These are phyloP conservation scores for Trichoderma harzianum DNA, from an alignment of 2,329 filamentous ascomycete genomes.

Conservation along the genomic window DNA sequence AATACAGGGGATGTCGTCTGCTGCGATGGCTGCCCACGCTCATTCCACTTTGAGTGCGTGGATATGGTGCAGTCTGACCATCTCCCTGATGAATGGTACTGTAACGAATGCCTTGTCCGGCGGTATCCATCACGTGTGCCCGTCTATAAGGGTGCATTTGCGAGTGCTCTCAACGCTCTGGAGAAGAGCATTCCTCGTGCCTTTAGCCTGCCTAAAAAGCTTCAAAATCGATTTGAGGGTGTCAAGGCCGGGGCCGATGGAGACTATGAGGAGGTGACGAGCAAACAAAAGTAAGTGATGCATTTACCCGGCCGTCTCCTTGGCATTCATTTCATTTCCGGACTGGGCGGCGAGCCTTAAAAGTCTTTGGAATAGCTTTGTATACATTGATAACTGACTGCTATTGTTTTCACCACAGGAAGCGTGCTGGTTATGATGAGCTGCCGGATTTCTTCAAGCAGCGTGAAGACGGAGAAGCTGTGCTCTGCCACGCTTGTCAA, in stretches of 20 bases:
- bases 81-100: slow-evolving; percentile 79
- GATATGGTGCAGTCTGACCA: slow-evolving; percentile 71
- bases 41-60: slow-evolving; percentile 87
- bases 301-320: not conserved
- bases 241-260: slow-evolving; percentile 74
- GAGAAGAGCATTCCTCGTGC: slow-evolving; percentile 68
- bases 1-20: slow-evolving; percentile 83
- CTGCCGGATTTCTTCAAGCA: slow-evolving; percentile 64
- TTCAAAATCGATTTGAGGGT: slow-evolving; percentile 75
- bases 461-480: slow-evolving; percentile 70
- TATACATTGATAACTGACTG: not conserved
- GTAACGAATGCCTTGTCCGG: slow-evolving; percentile 63
- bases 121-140: slow-evolving; percentile 46
- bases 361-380: not conserved
- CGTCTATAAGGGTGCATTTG: slow-evolving; percentile 56
- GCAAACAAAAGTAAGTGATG: slow-evolving; percentile 62
- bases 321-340: not conserved
- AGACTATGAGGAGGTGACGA: slow-evolving; percentile 69
- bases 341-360: not conserved
- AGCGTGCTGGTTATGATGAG: slow-evolving; percentile 57
- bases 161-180: slow-evolving; percentile 59
- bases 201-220: slow-evolving; percentile 66
- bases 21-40: slow-evolving; percentile 86
- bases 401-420: slow-evolving; percentile 35
- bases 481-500: slow-evolving; percentile 76